Evolutionary conservation across 164 flowering plant genomes (phyloP).

Genomic region (Nelumbo lutea): DNA sequence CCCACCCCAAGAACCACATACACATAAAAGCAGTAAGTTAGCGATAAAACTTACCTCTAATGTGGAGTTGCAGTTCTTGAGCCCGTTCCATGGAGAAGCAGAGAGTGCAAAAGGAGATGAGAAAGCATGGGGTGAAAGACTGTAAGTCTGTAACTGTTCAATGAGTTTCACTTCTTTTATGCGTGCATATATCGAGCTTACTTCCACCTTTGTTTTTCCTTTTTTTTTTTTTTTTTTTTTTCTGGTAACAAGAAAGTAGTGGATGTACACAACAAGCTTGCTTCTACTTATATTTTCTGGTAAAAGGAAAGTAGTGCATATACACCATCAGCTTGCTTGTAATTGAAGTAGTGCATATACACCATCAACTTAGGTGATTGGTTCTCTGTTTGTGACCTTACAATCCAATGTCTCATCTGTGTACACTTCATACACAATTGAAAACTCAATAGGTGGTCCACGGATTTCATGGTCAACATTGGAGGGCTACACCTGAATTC

Average conservation of each 20-base stretch:
- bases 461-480: too few species aligned
- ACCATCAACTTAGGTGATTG: not conserved
- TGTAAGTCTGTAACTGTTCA: not conserved
- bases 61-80: constrained; percentile 31
- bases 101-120: not conserved
- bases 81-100: constrained; percentile 21
- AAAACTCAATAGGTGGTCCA: not conserved
- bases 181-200: too few species aligned
- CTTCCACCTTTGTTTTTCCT: too few species aligned
- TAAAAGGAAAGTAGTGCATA: too few species aligned
- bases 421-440: too few species aligned
- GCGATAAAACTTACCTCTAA: constrained; percentile 19
- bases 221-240: too few species aligned
- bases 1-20: too few species aligned
- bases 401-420: not conserved
- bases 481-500: too few species aligned
- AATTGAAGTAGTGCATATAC: not conserved
- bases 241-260: too few species aligned
- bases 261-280: not conserved
- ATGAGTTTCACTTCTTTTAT: not conserved
- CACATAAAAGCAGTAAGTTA: not conserved
- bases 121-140: not conserved
- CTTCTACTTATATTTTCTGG: not conserved
- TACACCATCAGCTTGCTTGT: not conserved
- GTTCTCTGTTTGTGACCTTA: not conserved